Percentiles rank a stretch among this genome's conserved stretches.
Conservation (phyloP, 352 stramenopile genomes). For the Elongisporangium undulatum region DNA sequence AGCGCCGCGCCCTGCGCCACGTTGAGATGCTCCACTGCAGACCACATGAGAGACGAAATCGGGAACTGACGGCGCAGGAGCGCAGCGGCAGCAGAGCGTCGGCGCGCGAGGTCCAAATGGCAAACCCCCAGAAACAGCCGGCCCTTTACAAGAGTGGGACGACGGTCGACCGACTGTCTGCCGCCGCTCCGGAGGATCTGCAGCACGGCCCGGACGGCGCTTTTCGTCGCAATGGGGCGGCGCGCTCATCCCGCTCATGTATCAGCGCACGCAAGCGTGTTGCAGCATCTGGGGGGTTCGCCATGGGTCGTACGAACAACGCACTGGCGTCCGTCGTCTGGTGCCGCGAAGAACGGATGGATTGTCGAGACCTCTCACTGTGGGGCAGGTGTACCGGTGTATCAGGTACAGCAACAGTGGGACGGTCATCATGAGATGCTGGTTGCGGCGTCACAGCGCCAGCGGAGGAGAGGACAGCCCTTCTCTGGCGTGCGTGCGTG, state of each 20-base stretch:
- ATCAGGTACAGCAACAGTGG: neutral
- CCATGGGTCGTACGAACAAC: neutral
- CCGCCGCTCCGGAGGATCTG: neutral
- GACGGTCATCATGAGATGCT: neutral
- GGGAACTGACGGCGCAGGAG: neutral
- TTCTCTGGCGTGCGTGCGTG: neutral
- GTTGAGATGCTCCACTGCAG: neutral
- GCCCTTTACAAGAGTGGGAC: neutral
- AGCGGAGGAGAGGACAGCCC: neutral
- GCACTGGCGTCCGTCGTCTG: no score
- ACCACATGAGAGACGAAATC: constrained; percentile 3
- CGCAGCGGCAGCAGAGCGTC: neutral
- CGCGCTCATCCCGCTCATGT: no score
- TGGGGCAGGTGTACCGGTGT: neutral
- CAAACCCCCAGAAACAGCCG: constrained; percentile 1
- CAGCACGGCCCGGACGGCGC: neutral
- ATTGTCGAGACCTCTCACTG: neutral
- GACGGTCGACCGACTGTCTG: neutral
- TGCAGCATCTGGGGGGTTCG: neutral
- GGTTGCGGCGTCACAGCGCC: neutral
- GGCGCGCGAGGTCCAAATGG: neutral
- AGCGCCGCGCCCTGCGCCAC: constrained; percentile 5
- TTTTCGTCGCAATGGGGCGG: no score
- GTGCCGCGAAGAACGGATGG: no score
- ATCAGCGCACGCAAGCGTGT: neutral